A percentile compares a stretch with the other conserved stretches of the same genome.
These are phyloP conservation scores for Penicillium pulvis DNA, from an alignment of 495 filamentous ascomycete genomes.

Conservation along the genomic window DNA sequence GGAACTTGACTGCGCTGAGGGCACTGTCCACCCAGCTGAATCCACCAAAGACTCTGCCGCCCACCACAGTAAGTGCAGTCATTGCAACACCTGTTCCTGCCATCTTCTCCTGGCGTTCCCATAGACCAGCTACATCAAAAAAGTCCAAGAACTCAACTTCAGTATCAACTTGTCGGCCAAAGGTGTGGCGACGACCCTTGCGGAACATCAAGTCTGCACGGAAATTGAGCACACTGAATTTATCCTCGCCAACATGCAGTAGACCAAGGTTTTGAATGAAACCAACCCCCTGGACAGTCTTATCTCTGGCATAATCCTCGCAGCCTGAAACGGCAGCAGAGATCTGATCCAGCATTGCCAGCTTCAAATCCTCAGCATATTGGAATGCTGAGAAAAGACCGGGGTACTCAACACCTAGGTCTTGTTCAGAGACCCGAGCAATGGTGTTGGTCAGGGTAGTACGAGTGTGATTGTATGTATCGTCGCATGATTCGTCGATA, in stretches of 20 bases:
- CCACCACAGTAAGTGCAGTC: slow-evolving; percentile 85
- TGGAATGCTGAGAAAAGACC: slow-evolving; percentile 83
- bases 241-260: slow-evolving; percentile 78
- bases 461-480: slow-evolving; percentile 82
- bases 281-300: slow-evolving; percentile 80
- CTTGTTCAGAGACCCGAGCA: slow-evolving; percentile 67
- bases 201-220: slow-evolving; percentile 90
- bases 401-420: slow-evolving; percentile 82
- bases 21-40: slow-evolving; percentile 88
- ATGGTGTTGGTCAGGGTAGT: slow-evolving; percentile 71
- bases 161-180: slow-evolving; percentile 82
- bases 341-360: slow-evolving; percentile 87
- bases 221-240: slow-evolving; percentile 83
- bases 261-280: slow-evolving; percentile 86
- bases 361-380: slow-evolving; percentile 90
- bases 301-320: slow-evolving; percentile 79
- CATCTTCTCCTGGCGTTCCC: slow-evolving; percentile 91
- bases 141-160: slow-evolving; percentile 91
- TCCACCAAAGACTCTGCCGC: slow-evolving; percentile 76
- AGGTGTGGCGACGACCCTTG: slow-evolving; percentile 66
- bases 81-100: slow-evolving; percentile 91
- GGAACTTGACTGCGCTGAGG: slow-evolving; percentile 71
- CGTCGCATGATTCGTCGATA: slow-evolving; percentile 81
- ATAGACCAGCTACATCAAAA: slow-evolving; percentile 78
- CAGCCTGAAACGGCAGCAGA: slow-evolving; percentile 73